A percentile compares a stretch with the other conserved stretches of the same genome.
Conservation (phyloP, 2,329 filamentous ascomycete genomes). For the Dryadomyces sulphureus region DNA sequence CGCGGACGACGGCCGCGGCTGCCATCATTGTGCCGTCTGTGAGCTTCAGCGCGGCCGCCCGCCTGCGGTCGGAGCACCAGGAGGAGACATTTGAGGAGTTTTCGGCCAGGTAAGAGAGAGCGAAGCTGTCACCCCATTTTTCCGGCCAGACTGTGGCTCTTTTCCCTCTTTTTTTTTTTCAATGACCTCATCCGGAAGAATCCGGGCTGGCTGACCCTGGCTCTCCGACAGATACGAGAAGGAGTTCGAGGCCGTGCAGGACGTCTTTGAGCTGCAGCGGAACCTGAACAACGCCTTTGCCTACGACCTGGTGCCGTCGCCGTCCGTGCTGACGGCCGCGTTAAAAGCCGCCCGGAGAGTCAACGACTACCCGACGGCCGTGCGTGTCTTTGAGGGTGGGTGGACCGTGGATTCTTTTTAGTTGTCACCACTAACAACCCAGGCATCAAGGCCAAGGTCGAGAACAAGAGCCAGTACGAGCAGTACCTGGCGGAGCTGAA, state of each 20-base stretch:
- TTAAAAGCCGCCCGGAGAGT: conserved; percentile 89
- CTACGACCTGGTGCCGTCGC: conserved; percentile 96
- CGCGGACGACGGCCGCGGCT: conserved; percentile 12
- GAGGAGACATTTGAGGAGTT: conserved; percentile 99
- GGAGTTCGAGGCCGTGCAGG: conserved; percentile 94
- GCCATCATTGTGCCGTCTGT: conserved; percentile 34
- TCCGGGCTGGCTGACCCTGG: conserved; percentile 9
- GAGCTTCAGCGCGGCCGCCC: conserved; percentile 49
- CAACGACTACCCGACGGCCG: conserved; percentile 96
- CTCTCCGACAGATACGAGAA: conserved; percentile 74
- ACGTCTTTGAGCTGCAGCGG: conserved; percentile 97
- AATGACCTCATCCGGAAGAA: too few relatives aligned
- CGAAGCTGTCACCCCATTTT: too few relatives aligned
- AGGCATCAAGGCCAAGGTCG: conserved; percentile 99
- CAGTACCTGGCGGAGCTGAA: conserved; percentile 92
- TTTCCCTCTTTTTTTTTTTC: too few relatives aligned
- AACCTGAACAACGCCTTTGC: conserved; percentile 99
- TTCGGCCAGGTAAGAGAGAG: conserved; percentile 67
- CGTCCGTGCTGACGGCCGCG: conserved; percentile 78
- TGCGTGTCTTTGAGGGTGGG: conserved; percentile 96
- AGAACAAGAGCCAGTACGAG: conserved; percentile 95
- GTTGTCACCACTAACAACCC: conserved; percentile 1
- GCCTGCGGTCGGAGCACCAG: conserved; percentile 49
- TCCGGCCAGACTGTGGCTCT: too few relatives aligned
- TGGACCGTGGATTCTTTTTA: background rate